Evolutionary conservation across 257 asterid species (phyloP), one percentile per base, ranked within the genome.

Genomic region (Avicennia marina): DNA sequence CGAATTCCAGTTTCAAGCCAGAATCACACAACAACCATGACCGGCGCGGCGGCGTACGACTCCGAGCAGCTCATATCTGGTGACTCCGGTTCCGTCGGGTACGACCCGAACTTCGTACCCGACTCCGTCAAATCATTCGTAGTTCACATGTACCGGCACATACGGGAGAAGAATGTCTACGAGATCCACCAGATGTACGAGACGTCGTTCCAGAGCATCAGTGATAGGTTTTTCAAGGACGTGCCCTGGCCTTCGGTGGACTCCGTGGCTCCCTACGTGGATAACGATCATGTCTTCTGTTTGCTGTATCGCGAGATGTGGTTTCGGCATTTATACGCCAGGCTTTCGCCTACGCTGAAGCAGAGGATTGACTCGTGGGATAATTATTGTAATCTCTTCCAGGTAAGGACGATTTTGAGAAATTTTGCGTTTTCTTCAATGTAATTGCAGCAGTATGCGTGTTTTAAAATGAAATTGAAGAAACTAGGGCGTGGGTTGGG

Each of bases 131-230:
- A 72, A 20, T 76, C 97, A 6, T 93, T 93, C 78, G 97, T 86
- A 0, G 91, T 64, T 2, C 97, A 93, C 68, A 74, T 93, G 70
- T 93, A 93, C 80, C 75, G 99, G 56, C 84, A 93, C 83, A 93
- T 93, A 11, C 65, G 97, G 42, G 99, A 93, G 83, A 93, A 93
- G 64, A 93, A 89, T 20, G 99, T 84, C 12, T 93, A 81, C 83
- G 99, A 93, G 81, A 89, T 93, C 67, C 89, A 83, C 75, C 97
- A 86, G 80, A 93, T 89, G 99, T 93, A 89, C 74, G 97, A 89
- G 66, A 71, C 79, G 2, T 83, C 98, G 49, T 89, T 89, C 58
- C 97, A 86, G 65, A 81, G 86, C 72, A 74, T 93, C 62, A 93
- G 97, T 72, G 97, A 93, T 11, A 79, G 97, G 36, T 64, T 93